Conservation (phyloP, 768 basidiomycete species). For the Phallus indusiatus region DNA sequence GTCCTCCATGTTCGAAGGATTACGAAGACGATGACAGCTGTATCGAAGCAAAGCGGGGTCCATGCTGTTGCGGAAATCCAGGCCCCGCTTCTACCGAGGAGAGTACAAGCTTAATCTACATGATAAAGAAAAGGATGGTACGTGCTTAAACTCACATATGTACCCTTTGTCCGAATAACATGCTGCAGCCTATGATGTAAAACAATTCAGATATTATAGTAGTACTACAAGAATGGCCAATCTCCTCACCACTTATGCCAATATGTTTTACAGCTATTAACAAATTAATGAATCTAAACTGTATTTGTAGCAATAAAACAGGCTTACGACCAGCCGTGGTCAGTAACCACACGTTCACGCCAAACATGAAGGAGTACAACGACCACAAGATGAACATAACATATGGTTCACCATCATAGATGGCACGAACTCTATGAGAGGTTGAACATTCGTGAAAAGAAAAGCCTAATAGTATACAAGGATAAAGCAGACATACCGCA, state of each 20-base stretch:
- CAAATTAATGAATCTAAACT: background rate
- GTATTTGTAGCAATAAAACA: background rate
- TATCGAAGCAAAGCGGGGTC: constrained; percentile 2
- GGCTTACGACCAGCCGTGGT: constrained; percentile 1
- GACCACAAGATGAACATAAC: background rate
- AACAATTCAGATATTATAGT: background rate
- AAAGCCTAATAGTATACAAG: too few species aligned
- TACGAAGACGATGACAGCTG: constrained; percentile 1
- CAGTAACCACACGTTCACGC: constrained; percentile 7
- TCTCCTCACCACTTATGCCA: background rate
- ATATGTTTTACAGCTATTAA: background rate
- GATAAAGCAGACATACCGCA: background rate
- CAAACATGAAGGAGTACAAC: constrained; percentile 1
- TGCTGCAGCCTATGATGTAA: background rate
- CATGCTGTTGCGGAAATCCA: constrained; percentile 7
- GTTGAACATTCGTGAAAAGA: background rate
- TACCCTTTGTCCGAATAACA: background rate
- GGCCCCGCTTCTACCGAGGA: background rate
- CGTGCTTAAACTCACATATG: background rate
- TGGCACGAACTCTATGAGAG: background rate
- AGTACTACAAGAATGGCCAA: background rate
- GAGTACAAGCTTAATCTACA: background rate
- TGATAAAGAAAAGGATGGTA: background rate
- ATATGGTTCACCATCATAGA: constrained; percentile 1
- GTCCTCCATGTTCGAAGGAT: background rate